A percentile compares a stretch with the other conserved stretches of the same genome.
phyloP scores from a whole-genome alignment of 208 protist species.

The Leishmania lainsoni region DNA sequence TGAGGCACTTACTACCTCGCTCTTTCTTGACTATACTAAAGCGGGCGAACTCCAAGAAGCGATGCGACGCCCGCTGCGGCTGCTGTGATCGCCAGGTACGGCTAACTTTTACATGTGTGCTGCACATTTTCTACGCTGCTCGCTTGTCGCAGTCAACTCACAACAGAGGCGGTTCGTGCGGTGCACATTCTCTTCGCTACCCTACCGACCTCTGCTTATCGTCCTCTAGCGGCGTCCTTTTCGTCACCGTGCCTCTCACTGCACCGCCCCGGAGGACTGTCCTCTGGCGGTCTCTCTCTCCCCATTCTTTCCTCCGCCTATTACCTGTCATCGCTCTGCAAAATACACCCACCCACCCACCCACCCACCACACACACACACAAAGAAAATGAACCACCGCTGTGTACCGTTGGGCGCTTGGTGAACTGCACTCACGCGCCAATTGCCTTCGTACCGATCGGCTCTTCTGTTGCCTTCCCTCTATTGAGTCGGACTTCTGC shows the following conservation, averaged over 20 bases:
- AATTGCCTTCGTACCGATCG: not conserved
- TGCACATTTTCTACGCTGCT: not conserved
- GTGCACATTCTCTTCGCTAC: not conserved
- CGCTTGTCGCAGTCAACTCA: not conserved
- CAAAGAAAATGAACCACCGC: not conserved
- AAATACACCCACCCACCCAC: too few species aligned
- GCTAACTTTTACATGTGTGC: not conserved
- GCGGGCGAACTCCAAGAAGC: not conserved
- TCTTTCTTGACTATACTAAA: not conserved
- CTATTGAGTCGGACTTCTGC: not conserved
- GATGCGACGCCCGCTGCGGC: not conserved
- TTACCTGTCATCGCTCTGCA: not conserved
- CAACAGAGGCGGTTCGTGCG: not conserved
- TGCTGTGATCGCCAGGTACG: not conserved
- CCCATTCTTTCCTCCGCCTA: not conserved
- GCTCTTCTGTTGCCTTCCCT: not conserved
- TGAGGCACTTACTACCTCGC: not conserved
- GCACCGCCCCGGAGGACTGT: not conserved
- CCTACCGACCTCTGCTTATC: not conserved
- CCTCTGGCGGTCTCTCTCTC: constrained; percentile 4
- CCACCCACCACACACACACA: not conserved
- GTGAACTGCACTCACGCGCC: not conserved
- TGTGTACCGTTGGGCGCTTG: not conserved
- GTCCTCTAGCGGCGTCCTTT: not conserved
- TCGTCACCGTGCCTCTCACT: not conserved